Percentiles rank a stretch among this genome's conserved stretches.
Evolutionary conservation across 1,139 yeast species (phyloP).

Genomic region (Candida sanyaensis): DNA sequence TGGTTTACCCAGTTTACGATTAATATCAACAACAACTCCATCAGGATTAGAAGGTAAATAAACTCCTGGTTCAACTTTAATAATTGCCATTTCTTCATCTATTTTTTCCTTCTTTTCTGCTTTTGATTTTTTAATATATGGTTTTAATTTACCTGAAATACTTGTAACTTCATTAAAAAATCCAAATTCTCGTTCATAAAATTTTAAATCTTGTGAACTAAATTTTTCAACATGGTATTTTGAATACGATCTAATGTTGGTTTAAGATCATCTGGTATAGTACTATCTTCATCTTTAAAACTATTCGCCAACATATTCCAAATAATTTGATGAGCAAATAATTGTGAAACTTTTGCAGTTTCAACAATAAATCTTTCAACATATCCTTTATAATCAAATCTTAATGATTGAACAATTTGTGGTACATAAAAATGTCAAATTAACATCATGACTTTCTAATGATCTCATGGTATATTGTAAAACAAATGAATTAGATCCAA

Average conservation of each 20-base stretch:
- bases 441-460: slow-evolving; percentile 83
- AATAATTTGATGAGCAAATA: slow-evolving; percentile 95
- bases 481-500: slow-evolving; percentile 64
- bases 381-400: slow-evolving; percentile 82
- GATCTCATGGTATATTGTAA: slow-evolving; percentile 92
- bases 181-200: slow-evolving; percentile 80
- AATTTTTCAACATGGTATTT: slow-evolving; percentile 66
- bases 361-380: slow-evolving; percentile 88
- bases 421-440: slow-evolving; percentile 95
- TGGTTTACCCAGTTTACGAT: slow-evolving; percentile 92
- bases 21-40: slow-evolving; percentile 89
- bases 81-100: slow-evolving; percentile 91
- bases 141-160: slow-evolving; percentile 92
- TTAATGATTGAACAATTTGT: slow-evolving; percentile 89
- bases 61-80: slow-evolving; percentile 78
- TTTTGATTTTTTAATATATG: slow-evolving; percentile 88
- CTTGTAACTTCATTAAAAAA: slow-evolving; percentile 91
- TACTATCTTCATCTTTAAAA: slow-evolving; percentile 84
- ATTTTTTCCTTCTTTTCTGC: slow-evolving; percentile 96
- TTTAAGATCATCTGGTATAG: slow-evolving; percentile 77
- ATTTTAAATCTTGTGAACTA: slow-evolving; percentile 57
- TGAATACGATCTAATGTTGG: slow-evolving; percentile 81
- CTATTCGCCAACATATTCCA: slow-evolving; percentile 98
- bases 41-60: slow-evolving; percentile 97
- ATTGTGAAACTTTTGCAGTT: slow-evolving; percentile 86